phyloP scores from a whole-genome alignment of 257 asterid species.

The Scutellaria baicalensis region DNA sequence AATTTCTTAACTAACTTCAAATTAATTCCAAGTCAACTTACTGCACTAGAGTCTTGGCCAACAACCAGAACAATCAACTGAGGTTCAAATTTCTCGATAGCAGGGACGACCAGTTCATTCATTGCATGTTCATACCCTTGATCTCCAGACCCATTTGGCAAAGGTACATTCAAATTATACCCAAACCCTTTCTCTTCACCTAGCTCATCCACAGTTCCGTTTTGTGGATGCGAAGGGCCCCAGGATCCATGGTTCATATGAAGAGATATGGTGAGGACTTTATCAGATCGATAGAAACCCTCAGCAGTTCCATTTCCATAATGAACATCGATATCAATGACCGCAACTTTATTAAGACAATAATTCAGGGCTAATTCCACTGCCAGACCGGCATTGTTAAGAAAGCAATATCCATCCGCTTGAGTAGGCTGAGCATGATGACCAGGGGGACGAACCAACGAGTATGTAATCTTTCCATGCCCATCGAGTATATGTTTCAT shows the following conservation, averaged over 20 bases:
- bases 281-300: slow-evolving; percentile 62
- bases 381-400: slow-evolving; percentile 84
- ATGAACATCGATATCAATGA: slow-evolving; percentile 85
- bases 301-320: slow-evolving; percentile 94
- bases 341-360: slow-evolving; percentile 47
- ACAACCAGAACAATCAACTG: slow-evolving; percentile 65
- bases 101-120: slow-evolving; percentile 56
- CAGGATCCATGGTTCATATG: slow-evolving; percentile 98
- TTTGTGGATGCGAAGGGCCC: slow-evolving; percentile 97
- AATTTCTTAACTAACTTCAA: not conserved
- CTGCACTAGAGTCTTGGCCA: slow-evolving; percentile 96
- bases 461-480: slow-evolving; percentile 45
- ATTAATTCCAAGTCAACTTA: slow-evolving; percentile 29
- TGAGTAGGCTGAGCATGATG: slow-evolving; percentile 93
- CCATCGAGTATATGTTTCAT: slow-evolving; percentile 68
- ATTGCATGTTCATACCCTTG: slow-evolving; percentile 61
- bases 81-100: slow-evolving; percentile 63
- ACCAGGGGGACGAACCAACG: slow-evolving; percentile 92
- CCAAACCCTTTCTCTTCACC: slow-evolving; percentile 82
- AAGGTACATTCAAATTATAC: slow-evolving; percentile 74
- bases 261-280: slow-evolving; percentile 76
- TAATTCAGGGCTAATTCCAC: slow-evolving; percentile 51
- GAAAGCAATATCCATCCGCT: slow-evolving; percentile 91
- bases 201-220: slow-evolving; percentile 67
- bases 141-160: slow-evolving; percentile 93